A percentile compares a stretch with the other conserved stretches of the same genome.
phyloP scores from a whole-genome alignment of 1,284 basidiomycete genomes.

The Cutaneotrichosporon dermatis region DNA sequence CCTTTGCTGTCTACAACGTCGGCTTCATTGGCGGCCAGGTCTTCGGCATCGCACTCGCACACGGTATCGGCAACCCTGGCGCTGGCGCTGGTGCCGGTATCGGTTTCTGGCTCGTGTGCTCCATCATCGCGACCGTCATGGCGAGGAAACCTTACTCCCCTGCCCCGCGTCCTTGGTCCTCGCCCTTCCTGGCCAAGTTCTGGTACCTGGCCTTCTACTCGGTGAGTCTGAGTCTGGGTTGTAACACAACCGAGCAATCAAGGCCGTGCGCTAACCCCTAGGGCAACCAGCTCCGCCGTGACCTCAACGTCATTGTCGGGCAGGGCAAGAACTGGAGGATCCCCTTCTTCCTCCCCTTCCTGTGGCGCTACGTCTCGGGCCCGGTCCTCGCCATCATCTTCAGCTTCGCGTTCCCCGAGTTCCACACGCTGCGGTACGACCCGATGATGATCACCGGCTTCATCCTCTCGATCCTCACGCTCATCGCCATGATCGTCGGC shows the following conservation, averaged over 20 bases:
- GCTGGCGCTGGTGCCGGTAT: conserved; percentile 22
- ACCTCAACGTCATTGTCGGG: conserved; percentile 26
- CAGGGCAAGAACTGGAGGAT: conserved; percentile 24
- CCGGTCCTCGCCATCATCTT: conserved; percentile 27
- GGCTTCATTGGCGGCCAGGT: conserved; percentile 22
- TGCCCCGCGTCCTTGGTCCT: conserved; percentile 2
- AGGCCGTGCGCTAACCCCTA: not conserved
- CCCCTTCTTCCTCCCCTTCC: conserved; percentile 20
- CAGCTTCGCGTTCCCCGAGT: conserved; percentile 25
- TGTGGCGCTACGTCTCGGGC: conserved; percentile 24
- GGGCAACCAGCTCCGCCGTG: conserved; percentile 27
- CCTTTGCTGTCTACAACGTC: conserved; percentile 19
- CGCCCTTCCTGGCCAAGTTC: conserved; percentile 12
- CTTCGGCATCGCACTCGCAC: conserved; percentile 20
- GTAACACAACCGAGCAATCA: no score
- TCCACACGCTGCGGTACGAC: conserved; percentile 23
- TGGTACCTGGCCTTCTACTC: conserved; percentile 30
- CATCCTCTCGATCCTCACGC: conserved; percentile 19
- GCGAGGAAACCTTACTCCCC: conserved; percentile 8
- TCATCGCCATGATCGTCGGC: conserved; percentile 18
- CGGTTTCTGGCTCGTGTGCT: conserved; percentile 13
- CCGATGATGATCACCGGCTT: conserved; percentile 28
- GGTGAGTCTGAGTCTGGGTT: conserved; percentile 7
- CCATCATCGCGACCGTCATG: conserved; percentile 13
- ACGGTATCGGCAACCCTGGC: conserved; percentile 17